Evolutionary conservation across 2,329 filamentous ascomycete species (phyloP).

Genomic region (Neonectria punicea): DNA sequence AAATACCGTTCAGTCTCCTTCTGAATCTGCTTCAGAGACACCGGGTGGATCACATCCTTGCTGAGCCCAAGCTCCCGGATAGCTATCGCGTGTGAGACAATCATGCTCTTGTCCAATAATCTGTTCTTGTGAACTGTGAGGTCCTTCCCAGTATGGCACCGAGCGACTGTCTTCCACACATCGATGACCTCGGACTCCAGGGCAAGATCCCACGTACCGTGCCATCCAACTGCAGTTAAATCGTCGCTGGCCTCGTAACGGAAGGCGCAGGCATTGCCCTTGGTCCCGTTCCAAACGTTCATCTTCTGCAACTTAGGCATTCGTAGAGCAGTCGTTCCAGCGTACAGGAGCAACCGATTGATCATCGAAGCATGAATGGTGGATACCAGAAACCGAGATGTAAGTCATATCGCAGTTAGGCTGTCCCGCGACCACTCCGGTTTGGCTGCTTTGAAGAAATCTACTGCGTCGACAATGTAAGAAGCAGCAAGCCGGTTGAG

Average conservation of each 20-base stretch:
- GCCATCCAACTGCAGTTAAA: not conserved
- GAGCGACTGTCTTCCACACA: not conserved
- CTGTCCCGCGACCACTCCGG: not conserved
- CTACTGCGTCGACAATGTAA: not conserved
- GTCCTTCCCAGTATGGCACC: not conserved
- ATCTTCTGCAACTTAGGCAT: slow-evolving; percentile 14
- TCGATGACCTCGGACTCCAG: not conserved
- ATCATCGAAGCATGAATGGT: not conserved
- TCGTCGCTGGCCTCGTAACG: not conserved
- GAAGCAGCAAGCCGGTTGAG: slow-evolving; percentile 8
- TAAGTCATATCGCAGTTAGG: not conserved
- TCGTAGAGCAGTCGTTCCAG: slow-evolving; percentile 1
- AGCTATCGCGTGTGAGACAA: slow-evolving; percentile 10
- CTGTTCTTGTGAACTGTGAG: not conserved
- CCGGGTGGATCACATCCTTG: slow-evolving; percentile 8
- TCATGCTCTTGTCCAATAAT: not conserved
- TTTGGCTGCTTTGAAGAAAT: not conserved
- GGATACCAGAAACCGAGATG: not conserved
- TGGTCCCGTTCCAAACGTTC: slow-evolving; percentile 16
- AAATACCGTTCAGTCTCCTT: not conserved
- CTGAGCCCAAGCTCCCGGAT: not conserved
- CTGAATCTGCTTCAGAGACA: slow-evolving; percentile 7
- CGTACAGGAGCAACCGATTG: not conserved
- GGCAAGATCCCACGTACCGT: not conserved
- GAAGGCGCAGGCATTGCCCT: not conserved